Evolutionary conservation across 2,329 filamentous ascomycete genomes (phyloP).

Genomic region (Paraphoma sp.): DNA sequence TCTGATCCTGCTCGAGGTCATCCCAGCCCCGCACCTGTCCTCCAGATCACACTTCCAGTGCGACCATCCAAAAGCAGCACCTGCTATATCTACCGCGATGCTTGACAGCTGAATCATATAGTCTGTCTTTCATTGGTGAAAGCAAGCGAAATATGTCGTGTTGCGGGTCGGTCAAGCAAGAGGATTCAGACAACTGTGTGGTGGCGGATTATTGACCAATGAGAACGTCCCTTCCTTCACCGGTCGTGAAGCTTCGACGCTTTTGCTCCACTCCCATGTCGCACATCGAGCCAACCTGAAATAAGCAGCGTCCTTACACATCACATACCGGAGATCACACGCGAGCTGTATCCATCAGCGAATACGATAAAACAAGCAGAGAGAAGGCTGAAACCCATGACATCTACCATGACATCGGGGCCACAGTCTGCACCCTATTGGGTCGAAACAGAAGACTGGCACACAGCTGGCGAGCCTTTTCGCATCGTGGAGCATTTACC

Average conservation of each 20-base stretch:
- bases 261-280: background rate
- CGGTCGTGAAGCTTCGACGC: too few relatives aligned
- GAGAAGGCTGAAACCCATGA: too few relatives aligned
- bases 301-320: background rate
- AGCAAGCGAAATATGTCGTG: background rate
- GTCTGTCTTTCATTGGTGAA: background rate
- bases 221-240: background rate
- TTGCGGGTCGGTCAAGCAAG: conserved; percentile 1
- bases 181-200: background rate
- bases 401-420: background rate
- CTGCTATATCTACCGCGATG: background rate
- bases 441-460: conserved; percentile 15
- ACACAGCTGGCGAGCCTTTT: conserved; percentile 16
- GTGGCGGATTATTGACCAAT: background rate
- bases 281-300: background rate
- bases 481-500: conserved; percentile 11
- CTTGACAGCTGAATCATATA: background rate
- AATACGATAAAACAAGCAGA: too few relatives aligned
- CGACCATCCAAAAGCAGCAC: background rate
- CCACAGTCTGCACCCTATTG: conserved; percentile 2
- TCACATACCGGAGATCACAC: background rate
- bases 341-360: background rate
- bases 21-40: conserved; percentile 10
- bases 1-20: background rate
- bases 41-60: conserved; percentile 1